phyloP scores from a whole-genome alignment of 441 rosid genomes.

The Populus hybrid region DNA sequence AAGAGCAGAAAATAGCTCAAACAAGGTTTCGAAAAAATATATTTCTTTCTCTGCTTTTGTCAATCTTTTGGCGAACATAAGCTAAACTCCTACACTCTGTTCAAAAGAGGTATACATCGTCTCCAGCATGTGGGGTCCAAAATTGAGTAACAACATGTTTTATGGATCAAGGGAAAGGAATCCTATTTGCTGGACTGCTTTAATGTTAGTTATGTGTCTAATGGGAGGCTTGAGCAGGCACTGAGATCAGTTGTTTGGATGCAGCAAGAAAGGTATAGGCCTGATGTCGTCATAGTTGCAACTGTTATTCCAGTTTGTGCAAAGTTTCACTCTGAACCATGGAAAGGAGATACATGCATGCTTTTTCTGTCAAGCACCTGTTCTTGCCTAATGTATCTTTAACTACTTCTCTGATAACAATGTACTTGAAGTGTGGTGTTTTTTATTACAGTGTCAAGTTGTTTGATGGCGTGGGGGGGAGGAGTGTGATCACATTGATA shows the following conservation, averaged over 20 bases:
- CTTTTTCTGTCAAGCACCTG: too few species aligned
- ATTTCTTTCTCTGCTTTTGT: too few species aligned
- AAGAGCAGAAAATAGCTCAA: too few species aligned
- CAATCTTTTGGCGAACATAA: too few species aligned
- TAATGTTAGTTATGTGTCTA: constrained; percentile 78
- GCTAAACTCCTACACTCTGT: too few species aligned
- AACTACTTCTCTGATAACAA: constrained; percentile 61
- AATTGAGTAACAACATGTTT: constrained; percentile 5
- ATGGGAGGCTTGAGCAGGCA: constrained; percentile 73
- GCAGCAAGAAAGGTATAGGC: constrained; percentile 86
- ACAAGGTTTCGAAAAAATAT: too few species aligned
- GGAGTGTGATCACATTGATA: constrained; percentile 81
- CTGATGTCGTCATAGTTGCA: constrained; percentile 69
- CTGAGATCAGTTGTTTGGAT: constrained; percentile 77
- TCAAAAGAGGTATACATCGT: too few species aligned
- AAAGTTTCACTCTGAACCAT: too few species aligned
- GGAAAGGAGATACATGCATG: constrained; percentile 56
- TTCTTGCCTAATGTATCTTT: too few species aligned
- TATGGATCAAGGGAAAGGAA: constrained; percentile 62
- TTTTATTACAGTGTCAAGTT: constrained; percentile 26
- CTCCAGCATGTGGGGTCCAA: too few species aligned
- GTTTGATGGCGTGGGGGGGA: constrained; percentile 48
- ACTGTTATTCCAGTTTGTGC: constrained; percentile 73
- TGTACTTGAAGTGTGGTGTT: constrained; percentile 73
- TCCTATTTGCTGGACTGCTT: constrained; percentile 73